Evolutionary conservation across 1,284 basidiomycete species (phyloP).

Genomic region (Phaffia rhodozyma): DNA sequence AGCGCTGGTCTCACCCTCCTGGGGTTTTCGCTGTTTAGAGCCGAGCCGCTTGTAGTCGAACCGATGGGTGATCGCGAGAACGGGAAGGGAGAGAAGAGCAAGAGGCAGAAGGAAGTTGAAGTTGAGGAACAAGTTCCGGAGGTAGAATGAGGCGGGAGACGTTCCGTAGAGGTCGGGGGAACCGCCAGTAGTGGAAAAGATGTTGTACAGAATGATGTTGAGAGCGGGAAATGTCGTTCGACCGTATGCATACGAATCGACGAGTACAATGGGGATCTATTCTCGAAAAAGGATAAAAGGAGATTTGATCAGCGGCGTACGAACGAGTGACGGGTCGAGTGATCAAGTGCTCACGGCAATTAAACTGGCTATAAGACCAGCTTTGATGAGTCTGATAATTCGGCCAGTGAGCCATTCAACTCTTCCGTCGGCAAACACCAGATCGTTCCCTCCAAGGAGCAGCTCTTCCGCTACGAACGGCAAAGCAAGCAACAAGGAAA

Average conservation of each 20-base stretch:
- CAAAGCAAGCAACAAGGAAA: slow-evolving; percentile 67
- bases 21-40: slow-evolving; percentile 42
- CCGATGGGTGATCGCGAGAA: slow-evolving; percentile 59
- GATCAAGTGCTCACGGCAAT: slow-evolving; percentile 49
- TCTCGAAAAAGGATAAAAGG: neutral
- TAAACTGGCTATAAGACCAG: slow-evolving; percentile 47
- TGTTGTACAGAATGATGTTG: slow-evolving; percentile 90
- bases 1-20: slow-evolving; percentile 54
- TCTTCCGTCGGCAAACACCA: slow-evolving; percentile 41
- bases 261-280: slow-evolving; percentile 61
- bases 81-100: slow-evolving; percentile 66
- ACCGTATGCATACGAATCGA: slow-evolving; percentile 85
- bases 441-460: slow-evolving; percentile 61
- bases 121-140: slow-evolving; percentile 77
- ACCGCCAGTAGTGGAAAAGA: slow-evolving; percentile 52
- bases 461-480: slow-evolving; percentile 89
- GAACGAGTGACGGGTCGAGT: neutral
- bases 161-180: slow-evolving; percentile 83
- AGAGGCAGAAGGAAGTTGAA: slow-evolving; percentile 79
- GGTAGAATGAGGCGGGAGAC: slow-evolving; percentile 72
- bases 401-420: slow-evolving; percentile 45
- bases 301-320: neutral
- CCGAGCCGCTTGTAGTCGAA: slow-evolving; percentile 71
- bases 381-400: slow-evolving; percentile 45
- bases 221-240: slow-evolving; percentile 66